phyloP scores from a whole-genome alignment of 352 stramenopile species.

The Pythium myriotylum region DNA sequence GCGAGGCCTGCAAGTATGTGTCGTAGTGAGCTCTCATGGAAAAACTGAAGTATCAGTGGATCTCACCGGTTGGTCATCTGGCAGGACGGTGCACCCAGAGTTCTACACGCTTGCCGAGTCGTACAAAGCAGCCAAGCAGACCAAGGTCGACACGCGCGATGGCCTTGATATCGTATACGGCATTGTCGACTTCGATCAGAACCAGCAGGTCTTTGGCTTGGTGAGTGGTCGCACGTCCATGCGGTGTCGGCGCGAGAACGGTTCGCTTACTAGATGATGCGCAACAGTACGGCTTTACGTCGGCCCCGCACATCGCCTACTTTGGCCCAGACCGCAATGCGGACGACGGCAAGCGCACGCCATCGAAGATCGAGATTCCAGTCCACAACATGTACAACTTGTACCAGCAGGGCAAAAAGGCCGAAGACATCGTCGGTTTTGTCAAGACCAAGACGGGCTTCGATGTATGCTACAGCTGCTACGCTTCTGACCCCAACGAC shows the following conservation, averaged over 20 bases:
- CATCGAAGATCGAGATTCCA: constrained; percentile 56
- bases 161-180: constrained; percentile 78
- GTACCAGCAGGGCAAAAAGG: constrained; percentile 73
- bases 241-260: neutral
- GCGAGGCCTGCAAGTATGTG: constrained; percentile 72
- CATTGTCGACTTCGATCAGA: constrained; percentile 76
- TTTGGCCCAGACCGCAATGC: constrained; percentile 59
- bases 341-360: constrained; percentile 50
- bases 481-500: neutral
- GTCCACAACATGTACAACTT: constrained; percentile 76
- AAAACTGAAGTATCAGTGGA: neutral
- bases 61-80: neutral
- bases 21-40: neutral
- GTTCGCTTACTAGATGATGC: neutral
- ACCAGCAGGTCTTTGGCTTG: constrained; percentile 68
- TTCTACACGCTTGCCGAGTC: constrained; percentile 67
- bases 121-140: constrained; percentile 64
- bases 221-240: constrained; percentile 24
- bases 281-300: constrained; percentile 81
- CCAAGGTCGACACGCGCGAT: constrained; percentile 75
- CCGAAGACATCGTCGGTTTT: constrained; percentile 68
- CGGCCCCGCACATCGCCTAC: constrained; percentile 78
- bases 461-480: constrained; percentile 40
- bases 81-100: constrained; percentile 69
- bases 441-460: constrained; percentile 85